Conservation (phyloP, 2,329 filamentous ascomycete genomes). For the Epichloe bromicola region DNA sequence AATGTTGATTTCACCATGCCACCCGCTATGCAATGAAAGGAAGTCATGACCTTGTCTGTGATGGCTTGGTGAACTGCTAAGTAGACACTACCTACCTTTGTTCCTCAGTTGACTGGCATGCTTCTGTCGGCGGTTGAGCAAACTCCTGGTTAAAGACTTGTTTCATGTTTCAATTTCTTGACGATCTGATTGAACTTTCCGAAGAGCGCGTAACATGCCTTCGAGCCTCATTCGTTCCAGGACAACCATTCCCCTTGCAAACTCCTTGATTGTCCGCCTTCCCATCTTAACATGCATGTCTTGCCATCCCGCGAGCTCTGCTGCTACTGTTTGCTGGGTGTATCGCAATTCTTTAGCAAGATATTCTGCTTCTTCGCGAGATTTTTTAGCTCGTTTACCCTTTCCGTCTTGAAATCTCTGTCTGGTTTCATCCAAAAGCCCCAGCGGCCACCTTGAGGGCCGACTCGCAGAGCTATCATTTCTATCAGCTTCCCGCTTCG, state of each 20-base stretch:
- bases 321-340: constrained; percentile 85
- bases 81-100: too few species aligned
- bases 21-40: neutral
- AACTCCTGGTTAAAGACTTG: too few species aligned
- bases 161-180: too few species aligned
- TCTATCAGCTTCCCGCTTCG: constrained; percentile 66
- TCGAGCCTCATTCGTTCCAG: constrained; percentile 68
- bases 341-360: constrained; percentile 76
- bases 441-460: constrained; percentile 66
- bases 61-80: too few species aligned
- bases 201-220: constrained; percentile 65
- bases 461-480: constrained; percentile 62
- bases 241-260: constrained; percentile 68
- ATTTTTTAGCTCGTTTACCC: constrained; percentile 62
- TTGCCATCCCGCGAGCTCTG: constrained; percentile 88
- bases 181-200: constrained; percentile 33
- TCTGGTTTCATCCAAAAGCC: constrained; percentile 76
- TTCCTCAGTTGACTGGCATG: too few species aligned
- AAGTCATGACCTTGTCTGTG: too few species aligned
- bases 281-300: constrained; percentile 73
- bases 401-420: constrained; percentile 73
- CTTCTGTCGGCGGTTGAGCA: too few species aligned
- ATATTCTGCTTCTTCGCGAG: constrained; percentile 55
- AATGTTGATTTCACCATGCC: neutral
- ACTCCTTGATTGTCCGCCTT: constrained; percentile 57